A percentile compares a stretch with the other conserved stretches of the same genome.
These are phyloP conservation scores for Cryptosporidium tyzzeri DNA, from an alignment of 169 alveolate genomes.

Conservation along the genomic window DNA sequence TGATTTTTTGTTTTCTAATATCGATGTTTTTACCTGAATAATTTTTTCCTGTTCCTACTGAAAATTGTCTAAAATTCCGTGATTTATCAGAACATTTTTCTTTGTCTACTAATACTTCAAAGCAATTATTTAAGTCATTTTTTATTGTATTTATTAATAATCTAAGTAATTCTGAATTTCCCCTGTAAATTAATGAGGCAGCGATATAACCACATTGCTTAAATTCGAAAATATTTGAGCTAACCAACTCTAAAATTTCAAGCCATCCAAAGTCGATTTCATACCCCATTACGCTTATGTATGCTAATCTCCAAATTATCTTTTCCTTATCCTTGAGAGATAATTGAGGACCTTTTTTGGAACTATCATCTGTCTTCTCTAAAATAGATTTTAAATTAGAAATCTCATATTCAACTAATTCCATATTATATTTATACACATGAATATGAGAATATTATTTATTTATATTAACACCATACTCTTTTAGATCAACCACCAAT, in stretches of 20 bases:
- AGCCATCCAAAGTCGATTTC: slow-evolving; percentile 65
- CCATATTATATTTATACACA: slow-evolving; percentile 7
- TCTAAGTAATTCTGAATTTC: slow-evolving; percentile 37
- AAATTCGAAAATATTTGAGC: slow-evolving; percentile 21
- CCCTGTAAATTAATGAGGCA: slow-evolving; percentile 36
- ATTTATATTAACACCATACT: not conserved
- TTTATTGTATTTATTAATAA: slow-evolving; percentile 65
- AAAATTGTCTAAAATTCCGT: not conserved
- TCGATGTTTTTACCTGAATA: not conserved
- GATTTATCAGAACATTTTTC: not conserved
- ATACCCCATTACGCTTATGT: slow-evolving; percentile 27
- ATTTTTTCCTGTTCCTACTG: not conserved
- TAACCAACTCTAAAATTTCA: slow-evolving; percentile 37
- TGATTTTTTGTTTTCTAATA: slow-evolving; percentile 2
- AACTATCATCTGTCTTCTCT: not conserved
- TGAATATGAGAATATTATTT: not conserved
- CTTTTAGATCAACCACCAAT: not conserved
- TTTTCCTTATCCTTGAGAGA: slow-evolving; percentile 43
- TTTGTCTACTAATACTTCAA: not conserved
- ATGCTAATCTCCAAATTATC: slow-evolving; percentile 55
- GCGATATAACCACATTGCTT: slow-evolving; percentile 62
- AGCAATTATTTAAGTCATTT: slow-evolving; percentile 49
- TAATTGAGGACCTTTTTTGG: slow-evolving; percentile 2
- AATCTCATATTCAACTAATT: slow-evolving; percentile 26
- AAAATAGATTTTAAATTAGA: slow-evolving; percentile 13